Evolutionary conservation across 2,329 filamentous ascomycete species (phyloP), one percentile per base, ranked within the genome.

Genomic region (Microdochium trichocladiopsis): DNA sequence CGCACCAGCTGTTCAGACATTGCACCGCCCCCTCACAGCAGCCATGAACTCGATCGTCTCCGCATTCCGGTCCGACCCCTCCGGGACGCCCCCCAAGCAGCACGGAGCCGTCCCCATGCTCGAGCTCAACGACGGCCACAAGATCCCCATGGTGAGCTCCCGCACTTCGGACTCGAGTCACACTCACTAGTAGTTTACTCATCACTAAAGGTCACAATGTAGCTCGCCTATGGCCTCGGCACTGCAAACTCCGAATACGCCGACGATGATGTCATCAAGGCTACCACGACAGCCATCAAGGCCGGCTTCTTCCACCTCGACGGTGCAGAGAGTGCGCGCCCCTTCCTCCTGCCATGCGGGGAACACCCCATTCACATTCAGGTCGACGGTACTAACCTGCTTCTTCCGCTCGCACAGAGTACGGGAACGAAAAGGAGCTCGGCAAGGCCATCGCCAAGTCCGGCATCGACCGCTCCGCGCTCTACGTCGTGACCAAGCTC

Each of bases 101-200:
- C 53, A 62, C 11, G 60, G 61, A 2, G 66, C 68, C 50, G 66
- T 86, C 37, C 84, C 84, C 1, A 72, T 68, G 51, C 67, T 90
- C 51, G 88, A 86, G 70, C 75, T 92, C 52, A 89, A 88, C 59
- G 86, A 92, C 71, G 87, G 86, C 55, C 80, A 82, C 55, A 78
- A 82, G 53, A 88, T 92, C 51, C 88, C 88, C 11, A 77, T 87
- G 74, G 83, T 86, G n/a, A n/a, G n/a, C n/a, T n/a, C n/a, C n/a
- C n/a, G n/a, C n/a, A n/a, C n/a, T n/a, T n/a, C n/a, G n/a, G n/a
- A n/a, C n/a, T n/a, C 55, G 22, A 16, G 31, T 49, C 24, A 14
- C 6, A 31, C 28, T 31, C 14, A 31, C 28, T n/a, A n/a, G n/a
- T n/a, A n/a, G n/a, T n/a, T n/a, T n/a, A n/a, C n/a, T n/a, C n/a